Base-by-base conservation (phyloP, 495 filamentous ascomycete species). In the Neurospora terricola region DNA sequence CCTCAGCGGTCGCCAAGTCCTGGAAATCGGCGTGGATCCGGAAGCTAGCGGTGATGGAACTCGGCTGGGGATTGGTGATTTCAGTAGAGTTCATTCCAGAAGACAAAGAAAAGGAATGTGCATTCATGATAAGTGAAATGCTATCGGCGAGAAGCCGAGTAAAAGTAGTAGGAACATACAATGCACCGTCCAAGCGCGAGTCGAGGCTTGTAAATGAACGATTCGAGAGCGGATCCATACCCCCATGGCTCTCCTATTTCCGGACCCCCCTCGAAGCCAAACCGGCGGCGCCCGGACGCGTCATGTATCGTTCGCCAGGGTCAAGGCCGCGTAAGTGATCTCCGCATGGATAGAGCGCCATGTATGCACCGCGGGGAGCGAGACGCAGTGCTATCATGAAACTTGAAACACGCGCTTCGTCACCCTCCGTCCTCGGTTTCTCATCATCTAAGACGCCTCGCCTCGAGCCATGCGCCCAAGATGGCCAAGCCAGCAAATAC, bases 381-480 rank as follows among this genome's bases (percentile, higher is more conserved):
- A 62, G 27, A 16, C 54, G 23, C 27, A 16, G 27, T 30, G 21
- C 48, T 16, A 14, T 34, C 36, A 34, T 30, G 54, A 34, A 27
- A 18, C 54, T 7, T 18, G 27, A 62, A 62, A 62, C 54, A 34
- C 54, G 27, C 12, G 54, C 23, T 62, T 62, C 54, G 54, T 62
- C 54, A 62, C 27, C 27, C 54, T 16, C 43, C 38, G 39, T n/a
- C 38, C 38, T 43, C 42, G 9, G 43, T 21, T 48, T 21, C 43
- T 21, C n/a, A 48, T 27, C 23, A 30, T n/a, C 42, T 16, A 69
- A 70, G n/a, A 16, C 34, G 27, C 66, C 43, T 59, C 1, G 36
- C n/a, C 76, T 84, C 81, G 68, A 80, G 69, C 76, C 78, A 73
- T 74, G 79, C 80, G 0, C 84, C 86, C 8, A 79, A 8, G 69